These are phyloP conservation scores for Bruguiera parviflora DNA, from an alignment of 345 rosid genomes.

Conservation along the genomic window DNA sequence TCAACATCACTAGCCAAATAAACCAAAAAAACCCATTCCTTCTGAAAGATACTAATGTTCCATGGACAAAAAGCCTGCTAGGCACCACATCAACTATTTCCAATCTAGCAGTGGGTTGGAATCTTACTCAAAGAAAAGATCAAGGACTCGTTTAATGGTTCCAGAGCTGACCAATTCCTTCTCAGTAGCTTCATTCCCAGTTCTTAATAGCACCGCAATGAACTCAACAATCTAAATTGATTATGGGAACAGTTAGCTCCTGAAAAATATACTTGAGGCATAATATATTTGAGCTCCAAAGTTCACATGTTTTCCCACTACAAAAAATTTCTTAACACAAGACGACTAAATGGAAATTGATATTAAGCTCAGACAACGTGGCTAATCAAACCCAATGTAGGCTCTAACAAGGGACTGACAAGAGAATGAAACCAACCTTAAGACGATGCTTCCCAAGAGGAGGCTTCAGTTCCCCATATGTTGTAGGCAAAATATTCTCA, in stretches of 20 bases:
- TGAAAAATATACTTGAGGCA: not conserved
- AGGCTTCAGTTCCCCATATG: slow-evolving; percentile 92
- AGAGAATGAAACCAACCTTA: slow-evolving; percentile 51
- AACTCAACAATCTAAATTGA: slow-evolving; percentile 84
- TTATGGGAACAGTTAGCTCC: not conserved
- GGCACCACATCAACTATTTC: slow-evolving; percentile 3
- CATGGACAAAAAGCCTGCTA: not conserved
- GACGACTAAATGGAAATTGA: not conserved
- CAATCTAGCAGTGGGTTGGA: slow-evolving; percentile 12
- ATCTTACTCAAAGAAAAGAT: slow-evolving; percentile 85
- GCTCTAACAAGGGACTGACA: not conserved
- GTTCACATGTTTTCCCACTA: not conserved
- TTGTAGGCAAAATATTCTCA: slow-evolving; percentile 77
- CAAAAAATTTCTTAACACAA: slow-evolving; percentile 1
- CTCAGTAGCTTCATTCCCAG: slow-evolving; percentile 79
- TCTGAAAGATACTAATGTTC: not conserved
- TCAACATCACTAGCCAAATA: not conserved
- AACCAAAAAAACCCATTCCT: slow-evolving; percentile 7
- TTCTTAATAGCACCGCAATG: slow-evolving; percentile 78
- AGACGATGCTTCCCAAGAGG: slow-evolving; percentile 98
- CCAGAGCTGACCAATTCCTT: slow-evolving; percentile 79
- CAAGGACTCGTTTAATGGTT: slow-evolving; percentile 66
- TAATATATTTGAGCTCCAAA: not conserved
- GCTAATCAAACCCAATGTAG: not conserved
- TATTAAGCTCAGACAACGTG: not conserved